These are phyloP conservation scores for Primulina huaijiensis DNA, from an alignment of 257 asterid genomes.

Conservation along the genomic window DNA sequence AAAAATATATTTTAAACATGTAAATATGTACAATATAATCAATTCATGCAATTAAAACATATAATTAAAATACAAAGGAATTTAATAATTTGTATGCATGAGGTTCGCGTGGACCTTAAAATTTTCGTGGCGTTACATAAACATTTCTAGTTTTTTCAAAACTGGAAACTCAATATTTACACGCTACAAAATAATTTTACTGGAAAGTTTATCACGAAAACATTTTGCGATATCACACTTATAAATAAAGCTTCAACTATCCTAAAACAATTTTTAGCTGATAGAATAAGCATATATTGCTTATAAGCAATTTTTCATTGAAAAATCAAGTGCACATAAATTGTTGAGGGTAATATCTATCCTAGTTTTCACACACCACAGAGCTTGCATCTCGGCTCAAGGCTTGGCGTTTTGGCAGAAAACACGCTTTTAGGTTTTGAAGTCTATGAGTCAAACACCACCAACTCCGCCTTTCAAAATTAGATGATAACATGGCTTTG, in stretches of 20 bases:
- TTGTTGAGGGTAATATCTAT: background rate
- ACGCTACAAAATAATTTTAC: background rate
- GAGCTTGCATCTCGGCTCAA: background rate
- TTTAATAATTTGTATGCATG: no score
- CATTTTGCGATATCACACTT: background rate
- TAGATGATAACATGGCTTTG: background rate
- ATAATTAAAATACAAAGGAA: no score
- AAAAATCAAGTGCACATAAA: background rate
- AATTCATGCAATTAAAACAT: no score
- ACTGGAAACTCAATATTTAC: background rate
- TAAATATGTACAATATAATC: no score
- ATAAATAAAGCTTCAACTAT: background rate
- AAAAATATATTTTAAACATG: no score
- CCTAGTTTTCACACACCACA: background rate
- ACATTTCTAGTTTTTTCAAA: background rate
- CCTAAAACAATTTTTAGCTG: background rate
- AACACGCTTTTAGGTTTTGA: background rate
- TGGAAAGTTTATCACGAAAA: background rate
- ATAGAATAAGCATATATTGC: background rate
- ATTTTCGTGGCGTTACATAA: no score
- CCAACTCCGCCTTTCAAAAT: background rate
- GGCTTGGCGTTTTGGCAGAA: background rate
- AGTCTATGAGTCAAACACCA: background rate
- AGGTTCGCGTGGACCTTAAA: no score
- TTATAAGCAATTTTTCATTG: background rate